Evolutionary conservation across 371 early-diverging fungal genomes (phyloP).

Genomic region (Apophysomyces variabilis): DNA sequence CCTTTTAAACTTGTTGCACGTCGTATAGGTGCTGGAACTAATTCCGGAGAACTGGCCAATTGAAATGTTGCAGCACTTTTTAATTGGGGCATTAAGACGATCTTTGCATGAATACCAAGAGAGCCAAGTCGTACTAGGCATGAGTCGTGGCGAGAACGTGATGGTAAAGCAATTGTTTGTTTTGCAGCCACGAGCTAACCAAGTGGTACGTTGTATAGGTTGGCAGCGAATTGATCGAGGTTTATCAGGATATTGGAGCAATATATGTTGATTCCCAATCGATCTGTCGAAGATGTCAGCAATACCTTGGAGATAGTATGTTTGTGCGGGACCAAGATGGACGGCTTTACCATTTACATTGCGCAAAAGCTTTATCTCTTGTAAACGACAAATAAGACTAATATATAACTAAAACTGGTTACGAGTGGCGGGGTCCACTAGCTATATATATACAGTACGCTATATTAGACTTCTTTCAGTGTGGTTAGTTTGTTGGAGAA

Average conservation of each 20-base stretch:
- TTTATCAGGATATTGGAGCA: slow-evolving; percentile 54
- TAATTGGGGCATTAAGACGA: slow-evolving; percentile 57
- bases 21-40: slow-evolving; percentile 56
- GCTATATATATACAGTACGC: neutral
- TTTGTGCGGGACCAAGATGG: slow-evolving; percentile 57
- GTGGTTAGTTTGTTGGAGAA: too few relatives aligned
- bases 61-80: slow-evolving; percentile 58
- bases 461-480: too few relatives aligned
- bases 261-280: slow-evolving; percentile 49
- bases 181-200: neutral
- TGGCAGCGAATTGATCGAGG: slow-evolving; percentile 45
- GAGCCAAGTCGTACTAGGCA: slow-evolving; percentile 57
- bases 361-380: slow-evolving; percentile 41
- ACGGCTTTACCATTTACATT: slow-evolving; percentile 59
- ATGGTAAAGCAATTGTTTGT: slow-evolving; percentile 43
- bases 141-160: slow-evolving; percentile 67
- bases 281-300: slow-evolving; percentile 55
- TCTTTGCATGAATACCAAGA: slow-evolving; percentile 58
- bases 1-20: neutral
- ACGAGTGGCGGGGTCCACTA: slow-evolving; percentile 6
- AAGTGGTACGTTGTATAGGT: slow-evolving; percentile 28
- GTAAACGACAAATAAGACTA: slow-evolving; percentile 13
- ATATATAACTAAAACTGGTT: neutral
- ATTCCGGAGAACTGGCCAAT: slow-evolving; percentile 73
- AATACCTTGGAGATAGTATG: slow-evolving; percentile 50